Evolutionary conservation across 1,284 basidiomycete genomes (phyloP), one percentile per base, ranked within the genome.

Genomic region (Vanrija pseudolonga): DNA sequence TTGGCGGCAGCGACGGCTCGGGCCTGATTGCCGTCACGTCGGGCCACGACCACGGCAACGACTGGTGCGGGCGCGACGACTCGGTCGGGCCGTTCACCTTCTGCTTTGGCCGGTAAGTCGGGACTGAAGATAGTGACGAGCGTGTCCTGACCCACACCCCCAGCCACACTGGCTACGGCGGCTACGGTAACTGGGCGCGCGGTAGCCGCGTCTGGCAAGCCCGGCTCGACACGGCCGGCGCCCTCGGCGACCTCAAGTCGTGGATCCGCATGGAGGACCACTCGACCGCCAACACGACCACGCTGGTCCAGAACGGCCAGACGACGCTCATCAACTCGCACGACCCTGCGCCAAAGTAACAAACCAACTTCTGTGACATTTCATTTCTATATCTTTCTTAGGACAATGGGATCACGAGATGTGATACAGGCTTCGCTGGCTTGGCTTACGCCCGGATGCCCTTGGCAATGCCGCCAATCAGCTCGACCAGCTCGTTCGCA

Each of bases 391-490:
- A 12, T 32, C 4, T 12, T 32, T 32, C 32, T 32, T 32, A 14
- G 12, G 14, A 32, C 32, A 32, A 32, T 32, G 32, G 32, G 14
- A 32, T 32, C 26, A 26, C 11, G 26, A 3, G 32, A n/a, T 6
- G 26, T 26, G 26, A 26, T 6, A 11, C 26, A 26, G 11, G 26
- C 7, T 26, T 26, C 6, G 26, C 26, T 11, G 11, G 7, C 7
- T 26, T 26, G 7, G 7, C 26, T 5, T 32, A 32, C 32, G 32
- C 32, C 32, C 32, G 32, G 9, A 32, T 12, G 14, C 32, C 32
- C 51, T 79, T 63, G 9, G 84, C 80, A 57, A 88, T 79, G 45
- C 71, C 74, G 40, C 80, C 76, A 37, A 92, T 73, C 58, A 88
- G 77, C 19, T 71, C 68, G 3, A 80, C 76, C 54, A 92, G 76